Evolutionary conservation across 2,329 filamentous ascomycete species (phyloP).

Genomic region (Nemania serpens): DNA sequence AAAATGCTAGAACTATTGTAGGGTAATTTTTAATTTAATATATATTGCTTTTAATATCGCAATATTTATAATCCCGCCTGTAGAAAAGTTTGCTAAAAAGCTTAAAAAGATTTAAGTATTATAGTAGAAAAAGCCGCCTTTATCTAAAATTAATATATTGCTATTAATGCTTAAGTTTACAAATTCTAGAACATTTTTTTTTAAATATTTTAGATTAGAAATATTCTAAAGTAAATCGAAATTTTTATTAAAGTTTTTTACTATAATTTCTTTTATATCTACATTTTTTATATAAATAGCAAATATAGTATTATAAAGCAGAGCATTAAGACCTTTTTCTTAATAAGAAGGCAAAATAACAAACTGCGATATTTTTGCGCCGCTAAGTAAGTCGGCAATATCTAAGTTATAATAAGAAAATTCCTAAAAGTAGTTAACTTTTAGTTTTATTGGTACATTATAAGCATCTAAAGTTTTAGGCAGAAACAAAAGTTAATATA

Average conservation of each 20-base stretch:
- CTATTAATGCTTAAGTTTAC: conserved; percentile 60
- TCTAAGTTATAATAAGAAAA: conserved; percentile 48
- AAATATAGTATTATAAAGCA: conserved; percentile 83
- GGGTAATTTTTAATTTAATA: conserved; percentile 69
- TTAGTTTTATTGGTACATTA: conserved; percentile 31
- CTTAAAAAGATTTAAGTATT: conserved; percentile 40
- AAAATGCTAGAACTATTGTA: conserved; percentile 75
- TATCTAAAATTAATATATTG: conserved; percentile 52
- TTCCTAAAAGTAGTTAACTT: conserved; percentile 47
- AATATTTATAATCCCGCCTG: conserved; percentile 60
- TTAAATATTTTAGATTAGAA: conserved; percentile 71
- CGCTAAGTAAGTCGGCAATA: conserved; percentile 70
- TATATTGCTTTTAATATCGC: conserved; percentile 61
- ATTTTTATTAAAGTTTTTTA: conserved; percentile 90
- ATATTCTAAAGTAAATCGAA: conserved; percentile 82
- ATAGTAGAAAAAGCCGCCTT: conserved; percentile 44
- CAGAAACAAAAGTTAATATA: conserved; percentile 56
- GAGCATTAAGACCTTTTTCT: conserved; percentile 74
- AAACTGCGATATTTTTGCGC: conserved; percentile 90
- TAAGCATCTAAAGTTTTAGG: conserved; percentile 44
- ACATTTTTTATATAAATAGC: conserved; percentile 66
- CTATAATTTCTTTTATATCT: conserved; percentile 80
- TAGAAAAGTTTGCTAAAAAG: conserved; percentile 29
- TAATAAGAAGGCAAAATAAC: conserved; percentile 89
- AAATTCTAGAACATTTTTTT: conserved; percentile 61